A percentile compares a stretch with the other conserved stretches of the same genome.
These are phyloP conservation scores for Lachnellula subtilissima DNA, from an alignment of 2,329 filamentous ascomycete species.

Conservation along the genomic window DNA sequence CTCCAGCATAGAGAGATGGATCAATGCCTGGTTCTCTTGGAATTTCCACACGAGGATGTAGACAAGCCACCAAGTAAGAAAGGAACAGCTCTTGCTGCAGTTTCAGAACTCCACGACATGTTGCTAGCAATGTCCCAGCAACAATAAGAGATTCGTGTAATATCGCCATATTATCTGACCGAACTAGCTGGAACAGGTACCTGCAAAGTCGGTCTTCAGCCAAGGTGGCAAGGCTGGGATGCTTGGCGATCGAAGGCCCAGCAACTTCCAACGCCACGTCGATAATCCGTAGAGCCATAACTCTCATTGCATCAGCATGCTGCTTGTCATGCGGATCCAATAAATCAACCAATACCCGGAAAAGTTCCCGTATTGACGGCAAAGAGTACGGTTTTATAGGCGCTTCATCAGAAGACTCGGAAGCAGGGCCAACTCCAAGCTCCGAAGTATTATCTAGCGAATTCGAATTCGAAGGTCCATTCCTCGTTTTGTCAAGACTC, in stretches of 20 bases:
- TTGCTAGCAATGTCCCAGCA: conserved; percentile 83
- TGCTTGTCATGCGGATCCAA: conserved; percentile 89
- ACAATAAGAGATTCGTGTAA: conserved; percentile 90
- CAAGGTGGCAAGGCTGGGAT: conserved; percentile 79
- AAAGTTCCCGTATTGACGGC: conserved; percentile 89
- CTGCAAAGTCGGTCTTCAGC: conserved; percentile 92
- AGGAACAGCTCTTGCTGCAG: conserved; percentile 95
- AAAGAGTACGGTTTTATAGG: conserved; percentile 84
- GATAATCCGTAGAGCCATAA: conserved; percentile 96
- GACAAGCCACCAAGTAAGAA: conserved; percentile 87
- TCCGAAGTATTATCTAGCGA: conserved; percentile 25
- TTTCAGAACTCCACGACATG: conserved; percentile 85
- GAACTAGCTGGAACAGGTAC: conserved; percentile 91
- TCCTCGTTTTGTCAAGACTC: conserved; percentile 37
- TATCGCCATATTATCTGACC: conserved; percentile 94
- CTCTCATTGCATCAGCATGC: conserved; percentile 89
- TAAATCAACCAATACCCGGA: conserved; percentile 88
- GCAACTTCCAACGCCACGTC: conserved; percentile 96
- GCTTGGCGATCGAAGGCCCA: conserved; percentile 87
- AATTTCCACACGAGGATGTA: conserved; percentile 92
- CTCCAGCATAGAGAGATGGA: conserved; percentile 84
- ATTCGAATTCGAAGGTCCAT: conserved; percentile 13
- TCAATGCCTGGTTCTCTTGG: conserved; percentile 87
- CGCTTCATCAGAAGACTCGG: conserved; percentile 34
- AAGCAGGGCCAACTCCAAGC: conserved; percentile 23